phyloP scores from a whole-genome alignment of 192 early-diverging fungal species.

The Podila clonocystis region DNA sequence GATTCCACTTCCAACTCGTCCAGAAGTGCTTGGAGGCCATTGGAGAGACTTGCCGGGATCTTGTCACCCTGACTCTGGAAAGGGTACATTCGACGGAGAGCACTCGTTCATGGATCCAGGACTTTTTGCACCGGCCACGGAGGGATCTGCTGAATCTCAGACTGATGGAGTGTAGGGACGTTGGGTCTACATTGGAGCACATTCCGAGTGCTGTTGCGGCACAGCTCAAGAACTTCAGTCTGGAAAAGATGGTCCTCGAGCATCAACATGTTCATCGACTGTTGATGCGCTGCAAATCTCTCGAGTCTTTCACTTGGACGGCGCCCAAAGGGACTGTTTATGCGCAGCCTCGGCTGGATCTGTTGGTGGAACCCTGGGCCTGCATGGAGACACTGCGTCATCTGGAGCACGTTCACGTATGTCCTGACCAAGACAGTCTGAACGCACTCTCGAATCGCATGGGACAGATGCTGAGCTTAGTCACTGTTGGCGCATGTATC shows the following conservation, averaged over 20 bases:
- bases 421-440: background rate
- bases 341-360: background rate
- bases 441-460: conserved; percentile 11
- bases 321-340: background rate
- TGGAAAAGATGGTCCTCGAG: background rate
- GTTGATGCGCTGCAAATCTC: background rate
- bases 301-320: conserved; percentile 13
- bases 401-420: conserved; percentile 6
- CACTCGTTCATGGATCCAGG: background rate
- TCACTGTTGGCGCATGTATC: conserved; percentile 4
- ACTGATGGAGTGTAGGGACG: background rate
- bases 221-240: background rate
- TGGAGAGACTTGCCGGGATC: conserved; percentile 3
- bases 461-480: conserved; percentile 12
- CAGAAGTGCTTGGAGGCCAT: conserved; percentile 17
- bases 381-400: conserved; percentile 20
- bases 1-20: background rate
- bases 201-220: conserved; percentile 5
- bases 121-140: conserved; percentile 16
- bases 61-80: background rate
- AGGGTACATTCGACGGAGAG: background rate
- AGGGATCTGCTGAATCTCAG: background rate
- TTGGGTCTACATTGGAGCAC: background rate
- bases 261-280: conserved; percentile 14
- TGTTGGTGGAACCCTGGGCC: conserved; percentile 26